These are phyloP conservation scores for Tulasnella sp. DNA, from an alignment of 768 basidiomycete species.

Conservation along the genomic window DNA sequence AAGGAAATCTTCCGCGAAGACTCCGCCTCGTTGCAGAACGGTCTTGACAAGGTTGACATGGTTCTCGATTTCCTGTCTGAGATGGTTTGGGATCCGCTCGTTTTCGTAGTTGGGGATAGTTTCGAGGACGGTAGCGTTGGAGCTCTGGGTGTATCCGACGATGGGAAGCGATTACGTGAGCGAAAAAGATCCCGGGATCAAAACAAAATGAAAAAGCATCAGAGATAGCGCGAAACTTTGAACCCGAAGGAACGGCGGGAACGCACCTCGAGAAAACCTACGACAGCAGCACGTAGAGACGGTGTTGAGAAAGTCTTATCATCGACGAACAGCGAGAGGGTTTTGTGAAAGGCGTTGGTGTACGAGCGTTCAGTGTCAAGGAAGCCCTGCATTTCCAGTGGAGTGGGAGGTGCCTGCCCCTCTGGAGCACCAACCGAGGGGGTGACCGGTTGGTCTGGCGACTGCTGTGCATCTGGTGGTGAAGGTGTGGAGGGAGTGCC, in stretches of 20 bases:
- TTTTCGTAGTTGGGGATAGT: conserved; percentile 16
- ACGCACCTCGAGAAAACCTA: conserved; percentile 24
- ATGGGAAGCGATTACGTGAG: neutral
- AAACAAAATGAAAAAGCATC: conserved; percentile 7
- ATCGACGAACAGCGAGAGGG: conserved; percentile 23
- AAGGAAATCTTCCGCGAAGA: conserved; percentile 25
- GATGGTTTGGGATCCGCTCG: conserved; percentile 8
- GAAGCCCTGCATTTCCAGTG: conserved; percentile 23
- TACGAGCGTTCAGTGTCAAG: conserved; percentile 25
- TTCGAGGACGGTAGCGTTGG: conserved; percentile 25
- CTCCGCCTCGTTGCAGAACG: conserved; percentile 25
- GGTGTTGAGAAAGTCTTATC: conserved; percentile 26
- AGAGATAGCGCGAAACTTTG: conserved; percentile 9
- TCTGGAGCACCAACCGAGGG: neutral
- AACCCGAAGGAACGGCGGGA: neutral
- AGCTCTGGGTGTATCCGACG: conserved; percentile 19
- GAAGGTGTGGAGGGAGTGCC: conserved; percentile 1
- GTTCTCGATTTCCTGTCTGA: conserved; percentile 25
- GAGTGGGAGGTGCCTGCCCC: neutral
- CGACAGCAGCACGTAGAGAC: conserved; percentile 21
- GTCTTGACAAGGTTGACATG: conserved; percentile 25
- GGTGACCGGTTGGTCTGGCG: neutral
- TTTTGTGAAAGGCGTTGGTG: conserved; percentile 25
- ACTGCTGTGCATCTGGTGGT: neutral
- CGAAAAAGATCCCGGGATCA: conserved; percentile 3